Evolutionary conservation across 257 asterid genomes (phyloP).

Genomic region (Solanum chmielewskii): DNA sequence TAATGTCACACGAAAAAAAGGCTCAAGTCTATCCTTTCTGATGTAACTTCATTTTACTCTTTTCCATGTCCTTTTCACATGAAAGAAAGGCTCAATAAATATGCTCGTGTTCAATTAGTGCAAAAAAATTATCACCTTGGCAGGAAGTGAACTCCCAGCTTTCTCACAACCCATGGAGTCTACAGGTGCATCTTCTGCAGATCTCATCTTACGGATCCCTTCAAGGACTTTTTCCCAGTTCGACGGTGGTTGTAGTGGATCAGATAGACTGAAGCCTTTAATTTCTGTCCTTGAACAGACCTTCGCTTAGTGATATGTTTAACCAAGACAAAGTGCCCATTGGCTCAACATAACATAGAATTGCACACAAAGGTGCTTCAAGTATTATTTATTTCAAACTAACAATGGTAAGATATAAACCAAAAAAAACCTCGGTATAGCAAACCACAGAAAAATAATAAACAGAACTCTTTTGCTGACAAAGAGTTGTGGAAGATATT

Average conservation of each 20-base stretch:
- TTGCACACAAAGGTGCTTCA: not conserved
- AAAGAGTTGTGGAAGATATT: not conserved
- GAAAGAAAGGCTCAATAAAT: not conserved
- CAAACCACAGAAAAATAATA: not conserved
- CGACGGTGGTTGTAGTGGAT: conserved; percentile 44
- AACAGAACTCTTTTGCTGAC: not conserved
- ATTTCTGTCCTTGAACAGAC: not conserved
- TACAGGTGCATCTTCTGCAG: conserved; percentile 92
- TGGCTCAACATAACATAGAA: not conserved
- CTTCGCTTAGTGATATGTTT: not conserved
- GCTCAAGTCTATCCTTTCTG: not conserved
- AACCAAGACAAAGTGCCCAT: not conserved
- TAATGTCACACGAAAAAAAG: not conserved
- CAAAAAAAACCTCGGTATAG: not conserved
- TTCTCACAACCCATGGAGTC: conserved; percentile 98
- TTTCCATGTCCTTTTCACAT: not conserved
- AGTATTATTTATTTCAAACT: not conserved
- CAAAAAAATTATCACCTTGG: conserved; percentile 38
- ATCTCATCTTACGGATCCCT: conserved; percentile 81
- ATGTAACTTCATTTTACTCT: not conserved
- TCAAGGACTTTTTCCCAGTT: conserved; percentile 77
- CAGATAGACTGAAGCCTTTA: not conserved
- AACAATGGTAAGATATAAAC: not conserved
- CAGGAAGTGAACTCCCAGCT: conserved; percentile 90
- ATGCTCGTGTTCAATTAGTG: not conserved